These are phyloP conservation scores for Saccharomycopsis lassenensis DNA, from an alignment of 805 yeast genomes.

Conservation along the genomic window DNA sequence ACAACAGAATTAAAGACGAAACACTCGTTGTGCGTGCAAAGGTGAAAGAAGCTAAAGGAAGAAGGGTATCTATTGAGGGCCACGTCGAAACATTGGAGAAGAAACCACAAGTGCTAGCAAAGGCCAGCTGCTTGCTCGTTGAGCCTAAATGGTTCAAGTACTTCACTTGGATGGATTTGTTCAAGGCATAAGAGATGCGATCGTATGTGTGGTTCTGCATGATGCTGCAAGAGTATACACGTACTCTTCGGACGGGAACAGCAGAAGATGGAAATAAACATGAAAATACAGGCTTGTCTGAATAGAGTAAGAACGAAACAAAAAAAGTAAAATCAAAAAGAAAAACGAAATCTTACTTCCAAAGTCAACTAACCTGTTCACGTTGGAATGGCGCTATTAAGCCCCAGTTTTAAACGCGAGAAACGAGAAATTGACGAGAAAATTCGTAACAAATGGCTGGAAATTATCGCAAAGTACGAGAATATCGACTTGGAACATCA, in stretches of 20 bases:
- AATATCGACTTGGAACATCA: constrained; percentile 36
- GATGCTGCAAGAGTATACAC: too few species aligned
- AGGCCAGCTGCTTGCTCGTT: constrained; percentile 60
- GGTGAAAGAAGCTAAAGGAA: constrained; percentile 56
- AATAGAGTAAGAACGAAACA: too few species aligned
- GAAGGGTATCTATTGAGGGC: constrained; percentile 77
- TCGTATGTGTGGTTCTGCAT: too few species aligned
- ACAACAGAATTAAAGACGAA: constrained; percentile 31
- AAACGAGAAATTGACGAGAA: constrained; percentile 4
- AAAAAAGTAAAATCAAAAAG: too few species aligned
- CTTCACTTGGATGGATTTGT: constrained; percentile 41
- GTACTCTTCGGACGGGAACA: too few species aligned
- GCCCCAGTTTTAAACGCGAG: too few species aligned
- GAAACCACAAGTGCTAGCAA: constrained; percentile 35
- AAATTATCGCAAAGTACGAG: constrained; percentile 42
- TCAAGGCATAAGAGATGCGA: too few species aligned
- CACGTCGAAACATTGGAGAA: constrained; percentile 37
- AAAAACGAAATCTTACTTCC: too few species aligned
- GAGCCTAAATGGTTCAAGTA: constrained; percentile 86
- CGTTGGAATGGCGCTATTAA: too few species aligned
- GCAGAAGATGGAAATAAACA: too few species aligned
- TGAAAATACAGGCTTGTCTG: too few species aligned
- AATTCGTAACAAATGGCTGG: constrained; percentile 31
- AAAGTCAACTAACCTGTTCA: too few species aligned
- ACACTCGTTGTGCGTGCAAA: constrained; percentile 58